Percentiles rank a stretch among this genome's conserved stretches.
These are phyloP conservation scores for Yamadazyma laniorum DNA, from an alignment of 805 yeast species.

Conservation along the genomic window DNA sequence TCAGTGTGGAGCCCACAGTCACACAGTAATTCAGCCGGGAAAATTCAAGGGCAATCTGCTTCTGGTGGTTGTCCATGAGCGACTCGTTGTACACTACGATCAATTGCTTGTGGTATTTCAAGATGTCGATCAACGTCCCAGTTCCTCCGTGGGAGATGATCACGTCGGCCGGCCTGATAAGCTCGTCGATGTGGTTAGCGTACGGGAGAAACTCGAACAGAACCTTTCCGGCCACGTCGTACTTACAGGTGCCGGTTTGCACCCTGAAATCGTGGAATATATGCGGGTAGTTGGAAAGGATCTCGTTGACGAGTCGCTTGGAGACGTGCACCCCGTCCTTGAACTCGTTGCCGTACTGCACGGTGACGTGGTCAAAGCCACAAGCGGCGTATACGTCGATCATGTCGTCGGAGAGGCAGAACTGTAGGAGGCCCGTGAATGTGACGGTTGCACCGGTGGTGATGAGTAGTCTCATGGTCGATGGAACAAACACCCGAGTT, in stretches of 20 bases:
- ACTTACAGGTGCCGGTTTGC: background rate
- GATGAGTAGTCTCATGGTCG: constrained; percentile 45
- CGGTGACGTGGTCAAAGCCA: background rate
- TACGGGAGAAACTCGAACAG: constrained; percentile 27
- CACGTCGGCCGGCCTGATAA: constrained; percentile 48
- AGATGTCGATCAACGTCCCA: constrained; percentile 82
- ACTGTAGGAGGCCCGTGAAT: constrained; percentile 54
- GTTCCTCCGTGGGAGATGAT: constrained; percentile 90
- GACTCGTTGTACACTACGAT: constrained; percentile 68
- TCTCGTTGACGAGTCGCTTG: constrained; percentile 20
- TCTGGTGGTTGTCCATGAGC: constrained; percentile 87
- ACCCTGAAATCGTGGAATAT: background rate
- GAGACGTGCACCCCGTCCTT: constrained; percentile 21
- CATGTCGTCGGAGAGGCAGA: constrained; percentile 2
- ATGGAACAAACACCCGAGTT: no score
- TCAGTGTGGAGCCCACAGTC: constrained; percentile 1
- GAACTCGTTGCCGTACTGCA: constrained; percentile 36
- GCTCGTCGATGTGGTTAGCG: constrained; percentile 24
- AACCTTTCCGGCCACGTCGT: constrained; percentile 1
- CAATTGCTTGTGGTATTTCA: constrained; percentile 54
- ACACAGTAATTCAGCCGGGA: constrained; percentile 14
- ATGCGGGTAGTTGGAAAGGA: constrained; percentile 6
- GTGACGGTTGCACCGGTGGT: constrained; percentile 94
- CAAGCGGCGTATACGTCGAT: background rate
- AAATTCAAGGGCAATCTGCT: constrained; percentile 56